Conservation (phyloP, 2,329 filamentous ascomycete species). For the Neonectria punicea region DNA sequence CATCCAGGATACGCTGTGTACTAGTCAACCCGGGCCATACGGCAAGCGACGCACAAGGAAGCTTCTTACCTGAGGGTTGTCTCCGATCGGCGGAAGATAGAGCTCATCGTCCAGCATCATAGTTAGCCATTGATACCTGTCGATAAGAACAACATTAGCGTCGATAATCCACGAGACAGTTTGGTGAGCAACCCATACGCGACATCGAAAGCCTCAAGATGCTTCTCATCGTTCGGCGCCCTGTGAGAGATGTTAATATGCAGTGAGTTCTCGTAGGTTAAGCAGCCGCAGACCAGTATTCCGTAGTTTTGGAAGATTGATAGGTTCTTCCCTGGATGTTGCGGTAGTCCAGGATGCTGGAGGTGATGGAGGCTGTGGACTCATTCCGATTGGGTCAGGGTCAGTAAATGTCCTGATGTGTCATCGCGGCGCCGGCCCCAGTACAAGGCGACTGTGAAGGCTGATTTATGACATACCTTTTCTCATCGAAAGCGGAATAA, state of each 20-base stretch:
- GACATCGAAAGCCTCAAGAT: slow-evolving; percentile 31
- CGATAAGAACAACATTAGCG: neutral
- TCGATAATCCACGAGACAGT: neutral
- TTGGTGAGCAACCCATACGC: slow-evolving; percentile 7
- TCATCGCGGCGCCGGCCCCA: neutral
- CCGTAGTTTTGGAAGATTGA: slow-evolving; percentile 8
- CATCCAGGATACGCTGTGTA: slow-evolving; percentile 20
- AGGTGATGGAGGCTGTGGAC: neutral
- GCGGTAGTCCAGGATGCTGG: neutral
- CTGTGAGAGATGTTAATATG: neutral
- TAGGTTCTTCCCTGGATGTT: slow-evolving; percentile 2
- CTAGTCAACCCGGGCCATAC: neutral
- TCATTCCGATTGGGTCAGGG: neutral
- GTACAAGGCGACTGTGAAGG: neutral
- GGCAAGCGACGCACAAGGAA: fast-evolving
- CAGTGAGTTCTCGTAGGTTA: neutral
- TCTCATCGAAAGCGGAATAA: neutral
- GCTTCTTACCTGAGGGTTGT: slow-evolving; percentile 19
- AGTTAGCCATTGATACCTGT: slow-evolving; percentile 30
- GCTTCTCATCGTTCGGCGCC: slow-evolving; percentile 31
- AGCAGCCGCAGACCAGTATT: slow-evolving; percentile 1
- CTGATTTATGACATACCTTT: neutral
- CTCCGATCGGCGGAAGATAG: slow-evolving; percentile 20
- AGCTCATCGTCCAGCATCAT: slow-evolving; percentile 32
- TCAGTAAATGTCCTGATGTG: neutral